Conservation (phyloP, 2,329 filamentous ascomycete species). For the Aaosphaeria arxii region DNA sequence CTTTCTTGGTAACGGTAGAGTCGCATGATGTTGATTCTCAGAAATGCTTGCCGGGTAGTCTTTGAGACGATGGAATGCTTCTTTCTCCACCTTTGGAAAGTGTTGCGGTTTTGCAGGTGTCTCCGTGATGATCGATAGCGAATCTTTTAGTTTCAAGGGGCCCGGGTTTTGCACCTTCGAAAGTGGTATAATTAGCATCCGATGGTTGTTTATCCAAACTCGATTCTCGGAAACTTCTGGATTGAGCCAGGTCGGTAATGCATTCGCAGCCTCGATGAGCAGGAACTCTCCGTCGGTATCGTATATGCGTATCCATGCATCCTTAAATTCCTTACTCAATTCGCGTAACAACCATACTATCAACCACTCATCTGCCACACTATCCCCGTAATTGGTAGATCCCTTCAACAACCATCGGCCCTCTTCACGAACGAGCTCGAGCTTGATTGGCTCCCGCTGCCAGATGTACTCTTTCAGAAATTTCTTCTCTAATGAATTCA, state of each 20-base stretch:
- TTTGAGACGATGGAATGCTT: constrained; percentile 84
- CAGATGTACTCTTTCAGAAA: constrained; percentile 87
- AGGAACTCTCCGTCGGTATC: constrained; percentile 96
- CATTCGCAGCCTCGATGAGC: constrained; percentile 87
- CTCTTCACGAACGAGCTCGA: constrained; percentile 61
- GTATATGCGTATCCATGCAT: constrained; percentile 77
- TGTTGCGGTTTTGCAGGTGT: constrained; percentile 62
- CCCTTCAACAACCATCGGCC: constrained; percentile 66
- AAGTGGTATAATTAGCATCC: constrained; percentile 70
- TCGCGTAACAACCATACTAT: constrained; percentile 86
- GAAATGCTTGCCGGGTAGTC: constrained; percentile 78
- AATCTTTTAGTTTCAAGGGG: constrained; percentile 61
- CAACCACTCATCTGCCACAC: constrained; percentile 95
- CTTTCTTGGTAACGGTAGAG: constrained; percentile 74
- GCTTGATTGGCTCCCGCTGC: constrained; percentile 80
- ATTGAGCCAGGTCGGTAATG: constrained; percentile 84
- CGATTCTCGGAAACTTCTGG: constrained; percentile 86
- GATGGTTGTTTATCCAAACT: constrained; percentile 80
- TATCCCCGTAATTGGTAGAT: constrained; percentile 84
- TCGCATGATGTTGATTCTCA: constrained; percentile 71
- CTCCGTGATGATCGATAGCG: constrained; percentile 58
- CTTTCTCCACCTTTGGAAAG: constrained; percentile 73
- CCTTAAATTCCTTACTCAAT: constrained; percentile 67
- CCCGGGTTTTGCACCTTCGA: constrained; percentile 23
- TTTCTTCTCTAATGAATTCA: constrained; percentile 59